Percentiles rank a stretch among this genome's conserved stretches.
These are phyloP conservation scores for Bothriochloa decipiens DNA, from an alignment of 176 grass and related monocot genomes.

Conservation along the genomic window DNA sequence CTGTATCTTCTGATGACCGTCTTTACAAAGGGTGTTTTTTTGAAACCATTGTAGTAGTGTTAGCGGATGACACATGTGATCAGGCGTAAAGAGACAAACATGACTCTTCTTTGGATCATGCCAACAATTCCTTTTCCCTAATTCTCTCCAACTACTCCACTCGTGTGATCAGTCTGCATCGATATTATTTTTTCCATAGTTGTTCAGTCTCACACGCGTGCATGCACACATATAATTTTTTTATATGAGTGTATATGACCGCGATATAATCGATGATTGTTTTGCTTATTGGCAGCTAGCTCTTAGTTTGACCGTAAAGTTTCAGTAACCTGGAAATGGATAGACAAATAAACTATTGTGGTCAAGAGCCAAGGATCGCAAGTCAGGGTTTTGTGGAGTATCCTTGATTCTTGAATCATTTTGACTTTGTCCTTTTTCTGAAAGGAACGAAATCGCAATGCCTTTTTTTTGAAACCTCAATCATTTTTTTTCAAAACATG, in stretches of 20 bases:
- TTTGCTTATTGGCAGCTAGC: background rate
- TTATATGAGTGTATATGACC: conserved; percentile 15
- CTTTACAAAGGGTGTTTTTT: too few species aligned
- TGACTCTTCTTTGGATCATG: conserved; percentile 1
- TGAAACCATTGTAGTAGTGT: background rate
- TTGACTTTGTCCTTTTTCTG: background rate
- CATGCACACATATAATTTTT: background rate
- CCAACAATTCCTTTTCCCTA: conserved; percentile 34
- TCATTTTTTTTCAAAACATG: background rate
- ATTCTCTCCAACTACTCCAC: conserved; percentile 42
- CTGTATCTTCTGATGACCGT: too few species aligned
- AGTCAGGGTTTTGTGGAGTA: conserved; percentile 20
- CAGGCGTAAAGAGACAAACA: conserved; percentile 14
- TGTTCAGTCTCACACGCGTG: background rate
- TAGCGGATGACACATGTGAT: background rate
- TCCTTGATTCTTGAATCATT: background rate
- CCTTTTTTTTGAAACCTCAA: background rate
- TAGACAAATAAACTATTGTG: conserved; percentile 7
- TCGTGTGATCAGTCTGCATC: conserved; percentile 17
- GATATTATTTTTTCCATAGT: background rate
- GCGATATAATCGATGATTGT: conserved; percentile 4
- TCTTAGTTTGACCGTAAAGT: conserved; percentile 50
- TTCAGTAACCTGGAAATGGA: conserved; percentile 6
- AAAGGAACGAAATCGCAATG: background rate
- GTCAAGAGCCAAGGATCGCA: conserved; percentile 37